Evolutionary conservation across 139 green algal species (phyloP).

Genomic region (Ettlia oleoabundans): DNA sequence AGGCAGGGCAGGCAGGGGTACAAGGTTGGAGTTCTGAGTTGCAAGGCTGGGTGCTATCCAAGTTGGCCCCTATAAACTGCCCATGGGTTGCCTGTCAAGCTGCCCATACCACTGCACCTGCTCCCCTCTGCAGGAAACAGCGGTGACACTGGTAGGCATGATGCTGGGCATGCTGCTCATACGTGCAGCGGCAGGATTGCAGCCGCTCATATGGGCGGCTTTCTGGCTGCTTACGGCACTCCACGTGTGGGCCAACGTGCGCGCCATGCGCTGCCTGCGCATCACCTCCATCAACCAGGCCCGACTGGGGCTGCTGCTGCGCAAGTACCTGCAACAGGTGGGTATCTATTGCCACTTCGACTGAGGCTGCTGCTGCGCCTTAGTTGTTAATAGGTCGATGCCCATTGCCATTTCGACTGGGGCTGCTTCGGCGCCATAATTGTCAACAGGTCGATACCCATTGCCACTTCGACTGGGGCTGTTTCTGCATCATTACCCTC

Average conservation of each 20-base stretch:
- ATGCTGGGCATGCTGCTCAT: slow-evolving; percentile 77
- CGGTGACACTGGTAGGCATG: slow-evolving; percentile 81
- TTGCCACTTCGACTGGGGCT: too few relatives aligned
- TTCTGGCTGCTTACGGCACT: slow-evolving; percentile 48
- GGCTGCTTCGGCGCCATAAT: too few relatives aligned
- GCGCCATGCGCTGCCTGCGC: slow-evolving; percentile 75
- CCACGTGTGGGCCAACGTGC: slow-evolving; percentile 85
- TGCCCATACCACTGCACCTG: not conserved
- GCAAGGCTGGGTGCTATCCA: too few relatives aligned
- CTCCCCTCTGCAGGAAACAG: slow-evolving; percentile 65
- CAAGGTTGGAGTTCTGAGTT: too few relatives aligned
- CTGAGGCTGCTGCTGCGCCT: too few relatives aligned
- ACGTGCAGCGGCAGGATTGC: slow-evolving; percentile 7
- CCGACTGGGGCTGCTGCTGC: slow-evolving; percentile 63
- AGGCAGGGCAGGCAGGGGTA: not conserved
- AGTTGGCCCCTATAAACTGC: too few relatives aligned
- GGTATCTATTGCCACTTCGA: too few relatives aligned
- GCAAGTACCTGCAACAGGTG: slow-evolving; percentile 34
- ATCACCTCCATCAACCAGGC: slow-evolving; percentile 78
- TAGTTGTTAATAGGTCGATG: too few relatives aligned
- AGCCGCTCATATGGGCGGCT: slow-evolving; percentile 16
- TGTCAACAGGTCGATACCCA: too few relatives aligned
- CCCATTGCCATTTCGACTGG: too few relatives aligned
- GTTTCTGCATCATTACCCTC: too few relatives aligned
- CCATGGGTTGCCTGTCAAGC: not conserved